phyloP scores from a whole-genome alignment of 805 yeast genomes.

The Yamadazyma paraphyllophila region DNA sequence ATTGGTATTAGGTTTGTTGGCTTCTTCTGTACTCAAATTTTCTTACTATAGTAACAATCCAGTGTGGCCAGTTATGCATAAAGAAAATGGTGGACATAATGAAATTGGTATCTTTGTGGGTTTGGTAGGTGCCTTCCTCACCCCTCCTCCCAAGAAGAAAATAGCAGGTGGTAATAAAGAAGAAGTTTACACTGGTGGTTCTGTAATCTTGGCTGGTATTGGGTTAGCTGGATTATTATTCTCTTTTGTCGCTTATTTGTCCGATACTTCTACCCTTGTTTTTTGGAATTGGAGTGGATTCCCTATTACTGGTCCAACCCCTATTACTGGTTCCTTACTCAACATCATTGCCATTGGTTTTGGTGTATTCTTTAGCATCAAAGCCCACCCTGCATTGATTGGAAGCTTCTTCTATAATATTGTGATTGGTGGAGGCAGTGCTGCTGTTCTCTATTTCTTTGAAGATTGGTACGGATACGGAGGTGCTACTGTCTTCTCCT shows the following conservation, averaged over 20 bases:
- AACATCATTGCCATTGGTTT: slow-evolving; percentile 57
- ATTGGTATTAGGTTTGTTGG: slow-evolving; percentile 67
- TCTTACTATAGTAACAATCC: slow-evolving; percentile 86
- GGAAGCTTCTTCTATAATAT: slow-evolving; percentile 33
- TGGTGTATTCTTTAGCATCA: slow-evolving; percentile 43
- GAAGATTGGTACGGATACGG: slow-evolving; percentile 70
- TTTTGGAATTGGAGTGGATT: slow-evolving; percentile 97
- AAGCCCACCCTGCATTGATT: slow-evolving; percentile 20
- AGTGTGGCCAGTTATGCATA: slow-evolving; percentile 92
- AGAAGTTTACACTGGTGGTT: slow-evolving; percentile 31
- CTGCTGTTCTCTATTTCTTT: slow-evolving; percentile 47
- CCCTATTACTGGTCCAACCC: slow-evolving; percentile 82
- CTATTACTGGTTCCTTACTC: slow-evolving; percentile 78
- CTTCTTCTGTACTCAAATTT: slow-evolving; percentile 73
- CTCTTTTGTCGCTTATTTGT: slow-evolving; percentile 67
- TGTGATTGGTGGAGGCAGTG: slow-evolving; percentile 47
- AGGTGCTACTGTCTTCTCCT: slow-evolving; percentile 65
- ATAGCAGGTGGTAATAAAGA: not conserved
- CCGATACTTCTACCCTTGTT: slow-evolving; percentile 85
- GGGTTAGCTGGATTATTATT: slow-evolving; percentile 80
- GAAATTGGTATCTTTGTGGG: slow-evolving; percentile 66
- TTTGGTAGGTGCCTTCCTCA: slow-evolving; percentile 57
- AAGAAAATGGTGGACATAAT: slow-evolving; percentile 83
- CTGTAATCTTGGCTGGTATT: slow-evolving; percentile 49
- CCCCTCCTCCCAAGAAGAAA: slow-evolving; percentile 35